Evolutionary conservation across 257 asterid species (phyloP), one percentile per base, ranked within the genome.

Genomic region (Primulina eburnea): DNA sequence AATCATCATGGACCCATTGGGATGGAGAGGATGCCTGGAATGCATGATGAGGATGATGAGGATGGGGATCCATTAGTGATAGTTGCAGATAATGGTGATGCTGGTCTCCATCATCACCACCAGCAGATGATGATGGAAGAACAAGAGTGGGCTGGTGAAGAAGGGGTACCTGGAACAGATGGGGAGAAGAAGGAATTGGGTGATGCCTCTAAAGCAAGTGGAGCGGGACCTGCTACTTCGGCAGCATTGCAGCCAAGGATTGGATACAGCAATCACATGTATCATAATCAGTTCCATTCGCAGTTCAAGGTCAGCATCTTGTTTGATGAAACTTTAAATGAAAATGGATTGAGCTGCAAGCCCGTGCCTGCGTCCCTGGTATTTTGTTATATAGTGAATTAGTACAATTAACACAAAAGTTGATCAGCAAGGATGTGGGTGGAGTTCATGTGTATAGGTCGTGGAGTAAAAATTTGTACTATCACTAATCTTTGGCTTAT

Each of bases 291-390:
- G 2, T 86, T 76, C 69, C 92, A 89, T 78, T 90, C 97, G 8
- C 96, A 88, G 92, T 93, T 87, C 94, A 90, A 93, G 98, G 98
- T 93, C 95, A 93, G 96, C 90, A 83, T 82, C 86, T 82, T 87
- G 88, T 78, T 84, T 69, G 86, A 82, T 87, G 84, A 89, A 80
- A 77, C 79, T 78, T 83, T 81, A 74, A 81, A 75, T 72, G 88
- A 83, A 78, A 82, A 68, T 82, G 79, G 79, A 76, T 82, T 82
- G 72, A 78, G 73, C 50, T 79, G 69, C 65, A 68, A 72, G 53
- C 57, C 57, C 16, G 21, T 17, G 2, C 57, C 21, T 50, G 57
- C 16, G 21, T 17, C 7, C 57, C 21, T 50, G 57, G 8, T 50
- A 16, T 50, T 78, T 82, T 78, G 82, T 66, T 76, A 59, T 79